These are phyloP conservation scores for Hordeum marinum DNA, from an alignment of 176 grass and related monocot species.

Conservation along the genomic window DNA sequence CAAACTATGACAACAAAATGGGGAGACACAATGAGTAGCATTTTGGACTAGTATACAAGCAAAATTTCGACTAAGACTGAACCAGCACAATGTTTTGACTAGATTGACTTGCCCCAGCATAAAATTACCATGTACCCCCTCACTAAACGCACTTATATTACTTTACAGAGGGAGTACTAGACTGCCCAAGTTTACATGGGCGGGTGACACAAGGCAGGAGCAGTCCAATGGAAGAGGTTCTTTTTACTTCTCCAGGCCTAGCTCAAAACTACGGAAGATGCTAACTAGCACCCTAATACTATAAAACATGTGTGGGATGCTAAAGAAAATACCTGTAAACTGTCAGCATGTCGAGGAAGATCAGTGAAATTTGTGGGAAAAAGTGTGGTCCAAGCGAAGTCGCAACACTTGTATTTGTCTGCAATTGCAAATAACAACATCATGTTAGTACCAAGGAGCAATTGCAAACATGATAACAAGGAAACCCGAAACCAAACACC, in stretches of 20 bases:
- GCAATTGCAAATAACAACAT: conserved; percentile 19
- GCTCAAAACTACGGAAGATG: neutral
- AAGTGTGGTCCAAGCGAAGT: conserved; percentile 89
- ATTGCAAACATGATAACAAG: neutral
- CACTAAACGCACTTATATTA: no score
- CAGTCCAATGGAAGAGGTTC: neutral
- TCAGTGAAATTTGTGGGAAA: conserved; percentile 90
- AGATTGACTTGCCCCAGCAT: neutral
- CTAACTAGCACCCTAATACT: neutral
- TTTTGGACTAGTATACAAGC: neutral
- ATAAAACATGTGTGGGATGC: neutral
- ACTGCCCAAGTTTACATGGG: neutral
- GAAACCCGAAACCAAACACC: neutral
- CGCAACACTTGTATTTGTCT: conserved; percentile 98
- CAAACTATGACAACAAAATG: conserved; percentile 12
- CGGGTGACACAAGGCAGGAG: neutral
- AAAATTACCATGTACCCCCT: neutral
- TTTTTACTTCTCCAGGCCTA: neutral
- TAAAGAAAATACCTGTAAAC: conserved; percentile 80
- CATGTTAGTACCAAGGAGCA: neutral
- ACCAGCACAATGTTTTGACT: neutral
- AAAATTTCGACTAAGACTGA: neutral
- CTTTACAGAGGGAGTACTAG: neutral
- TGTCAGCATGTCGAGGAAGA: conserved; percentile 97
- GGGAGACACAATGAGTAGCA: neutral